Evolutionary conservation across 2,329 filamentous ascomycete genomes (phyloP), one percentile per base, ranked within the genome.

Genomic region (Fusarium continuum): DNA sequence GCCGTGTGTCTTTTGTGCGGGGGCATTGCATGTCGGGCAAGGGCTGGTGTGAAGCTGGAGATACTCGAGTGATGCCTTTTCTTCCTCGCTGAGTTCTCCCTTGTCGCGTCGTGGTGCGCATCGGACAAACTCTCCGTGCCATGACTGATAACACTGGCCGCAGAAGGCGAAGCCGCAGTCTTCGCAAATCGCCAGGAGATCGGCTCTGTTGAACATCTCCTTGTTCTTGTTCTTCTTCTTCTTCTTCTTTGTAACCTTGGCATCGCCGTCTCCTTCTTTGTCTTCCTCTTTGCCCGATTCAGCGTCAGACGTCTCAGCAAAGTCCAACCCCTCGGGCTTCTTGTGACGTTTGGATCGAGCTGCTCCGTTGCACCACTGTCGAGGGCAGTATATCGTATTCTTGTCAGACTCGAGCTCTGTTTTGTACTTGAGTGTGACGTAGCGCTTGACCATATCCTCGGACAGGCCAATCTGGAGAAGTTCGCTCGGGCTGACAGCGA

Each of bases 151-250:
- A 66, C 87, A 89, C 44, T 85, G 80, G 61, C 77, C 80, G 77
- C 95, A 99, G 74, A 99, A 99, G 11, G 95, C 94, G 69, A 95
- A 92, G 10, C 83, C 82, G 77, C 93, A 98, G 72, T 96, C 91
- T 73, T 93, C 91, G 75, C 95, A 99, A 39, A 98, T 88, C 23
- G 88, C 85, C 1, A 98, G 81, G 9, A 91, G 85, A 46, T 95
- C 90, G 1, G 83, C 82, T 50, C 68, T 70, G 41, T 77, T 81
- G 74, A 61, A 85, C 74, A 67, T 66, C 19, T 69, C 65, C 8
- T 52, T 53, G 23, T 67, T 69, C 22, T 60, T 73, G 14, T 51
- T 68, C 38, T 59, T 61, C 28, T 70, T 61, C 26, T 62, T 19
- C 22, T n/a, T n/a, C n/a, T n/a, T n/a, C n/a, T n/a, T n/a, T n/a